These are phyloP conservation scores for Trametes hirsuta DNA, from an alignment of 1,284 basidiomycete species.

Conservation along the genomic window DNA sequence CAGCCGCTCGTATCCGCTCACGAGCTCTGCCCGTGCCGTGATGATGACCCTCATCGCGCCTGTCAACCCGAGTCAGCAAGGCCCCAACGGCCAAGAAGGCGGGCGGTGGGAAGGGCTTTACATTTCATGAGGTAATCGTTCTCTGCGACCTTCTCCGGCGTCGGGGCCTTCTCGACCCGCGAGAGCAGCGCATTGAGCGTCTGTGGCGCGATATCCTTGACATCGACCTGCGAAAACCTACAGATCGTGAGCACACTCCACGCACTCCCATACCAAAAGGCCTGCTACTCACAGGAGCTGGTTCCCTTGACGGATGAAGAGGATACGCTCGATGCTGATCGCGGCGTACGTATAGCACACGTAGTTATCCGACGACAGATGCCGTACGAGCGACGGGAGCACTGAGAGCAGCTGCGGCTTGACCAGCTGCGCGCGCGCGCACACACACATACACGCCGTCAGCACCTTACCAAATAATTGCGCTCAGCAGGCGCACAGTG, in stretches of 20 bases:
- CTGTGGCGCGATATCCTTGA: constrained; percentile 79
- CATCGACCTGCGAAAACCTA: constrained; percentile 87
- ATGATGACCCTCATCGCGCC: constrained; percentile 94
- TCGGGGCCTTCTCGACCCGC: constrained; percentile 83
- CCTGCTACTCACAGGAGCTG: constrained; percentile 46
- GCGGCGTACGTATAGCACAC: constrained; percentile 90
- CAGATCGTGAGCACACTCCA: neutral
- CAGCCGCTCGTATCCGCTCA: constrained; percentile 67
- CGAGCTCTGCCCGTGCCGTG: constrained; percentile 82
- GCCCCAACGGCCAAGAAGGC: neutral
- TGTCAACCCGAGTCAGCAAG: constrained; percentile 34
- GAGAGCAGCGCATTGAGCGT: constrained; percentile 80
- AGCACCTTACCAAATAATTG: neutral
- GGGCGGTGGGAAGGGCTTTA: constrained; percentile 3
- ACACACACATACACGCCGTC: neutral
- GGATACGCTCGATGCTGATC: constrained; percentile 86
- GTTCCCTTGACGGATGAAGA: constrained; percentile 83
- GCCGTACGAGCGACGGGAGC: constrained; percentile 85
- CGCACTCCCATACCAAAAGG: no score
- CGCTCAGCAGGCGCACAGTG: neutral
- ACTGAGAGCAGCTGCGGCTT: constrained; percentile 95
- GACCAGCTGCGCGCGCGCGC: constrained; percentile 64
- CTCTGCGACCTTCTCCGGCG: constrained; percentile 94
- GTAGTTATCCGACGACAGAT: constrained; percentile 81
- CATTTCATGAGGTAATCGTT: constrained; percentile 99